These are phyloP conservation scores for Globisporangium emineosum DNA, from an alignment of 352 stramenopile genomes.

Conservation along the genomic window DNA sequence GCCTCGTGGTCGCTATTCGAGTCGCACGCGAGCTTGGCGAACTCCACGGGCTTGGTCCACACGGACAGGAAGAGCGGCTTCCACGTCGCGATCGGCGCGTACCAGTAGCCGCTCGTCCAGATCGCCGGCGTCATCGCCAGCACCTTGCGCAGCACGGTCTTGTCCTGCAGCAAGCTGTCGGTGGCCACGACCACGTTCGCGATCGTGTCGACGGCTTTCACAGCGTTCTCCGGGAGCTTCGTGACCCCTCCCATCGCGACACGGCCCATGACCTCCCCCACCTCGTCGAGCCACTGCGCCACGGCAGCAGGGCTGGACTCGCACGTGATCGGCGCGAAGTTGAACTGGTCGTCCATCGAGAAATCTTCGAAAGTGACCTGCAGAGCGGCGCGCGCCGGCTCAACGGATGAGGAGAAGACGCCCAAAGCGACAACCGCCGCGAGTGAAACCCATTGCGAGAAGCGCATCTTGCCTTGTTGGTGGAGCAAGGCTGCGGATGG, in stretches of 20 bases:
- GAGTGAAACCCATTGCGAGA: background rate
- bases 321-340: conserved; percentile 30
- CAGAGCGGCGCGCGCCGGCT: background rate
- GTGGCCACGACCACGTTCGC: conserved; percentile 22
- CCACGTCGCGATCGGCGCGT: conserved; percentile 36
- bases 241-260: conserved; percentile 39
- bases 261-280: conserved; percentile 42
- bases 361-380: background rate
- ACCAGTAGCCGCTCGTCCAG: conserved; percentile 56
- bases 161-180: conserved; percentile 24
- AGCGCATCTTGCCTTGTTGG: background rate
- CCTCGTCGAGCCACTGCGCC: conserved; percentile 29
- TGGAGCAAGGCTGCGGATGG: too few species aligned
- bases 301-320: conserved; percentile 17
- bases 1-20: background rate
- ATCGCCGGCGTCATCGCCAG: conserved; percentile 39
- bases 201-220: conserved; percentile 36
- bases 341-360: conserved; percentile 9
- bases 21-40: conserved; percentile 21
- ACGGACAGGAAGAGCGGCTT: conserved; percentile 28
- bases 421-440: background rate
- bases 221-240: conserved; percentile 29
- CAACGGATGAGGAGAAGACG: background rate
- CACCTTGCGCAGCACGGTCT: conserved; percentile 27
- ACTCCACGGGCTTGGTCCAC: conserved; percentile 22